Percentiles rank a stretch among this genome's conserved stretches.
Evolutionary conservation across 768 basidiomycete genomes (phyloP).

Genomic region (Suillus subaureus): DNA sequence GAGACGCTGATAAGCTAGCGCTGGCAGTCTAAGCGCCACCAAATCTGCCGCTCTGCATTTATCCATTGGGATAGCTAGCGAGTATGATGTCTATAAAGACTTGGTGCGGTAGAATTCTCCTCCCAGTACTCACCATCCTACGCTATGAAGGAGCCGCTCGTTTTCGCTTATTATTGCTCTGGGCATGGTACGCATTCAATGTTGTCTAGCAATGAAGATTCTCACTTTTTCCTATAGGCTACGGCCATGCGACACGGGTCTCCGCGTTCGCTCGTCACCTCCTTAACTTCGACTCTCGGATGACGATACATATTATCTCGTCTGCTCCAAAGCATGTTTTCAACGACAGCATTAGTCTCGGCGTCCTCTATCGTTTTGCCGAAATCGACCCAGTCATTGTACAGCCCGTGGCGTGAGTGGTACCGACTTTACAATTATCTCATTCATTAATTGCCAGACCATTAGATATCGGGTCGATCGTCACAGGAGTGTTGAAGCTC

Average conservation of each 20-base stretch:
- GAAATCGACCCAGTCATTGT: constrained; percentile 81
- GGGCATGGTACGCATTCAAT: constrained; percentile 59
- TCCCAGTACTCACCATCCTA: background rate
- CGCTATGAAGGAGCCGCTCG: constrained; percentile 14
- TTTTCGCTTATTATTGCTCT: constrained; percentile 74
- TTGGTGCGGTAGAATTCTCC: background rate
- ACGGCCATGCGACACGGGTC: constrained; percentile 83
- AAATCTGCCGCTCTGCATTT: background rate
- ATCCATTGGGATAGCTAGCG: background rate
- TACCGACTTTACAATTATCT: background rate
- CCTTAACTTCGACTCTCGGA: constrained; percentile 45
- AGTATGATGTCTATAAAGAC: background rate
- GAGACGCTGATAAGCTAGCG: background rate
- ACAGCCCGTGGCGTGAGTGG: constrained; percentile 73
- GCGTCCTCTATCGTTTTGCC: constrained; percentile 69
- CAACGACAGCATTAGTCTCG: constrained; percentile 58
- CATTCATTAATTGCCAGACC: constrained; percentile 8
- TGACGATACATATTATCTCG: constrained; percentile 65
- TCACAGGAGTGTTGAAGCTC: constrained; percentile 62
- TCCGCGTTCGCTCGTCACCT: constrained; percentile 71
- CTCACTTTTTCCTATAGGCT: constrained; percentile 46
- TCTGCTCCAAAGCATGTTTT: constrained; percentile 78
- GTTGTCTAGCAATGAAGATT: constrained; percentile 5
- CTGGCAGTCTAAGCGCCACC: background rate
- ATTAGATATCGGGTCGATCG: constrained; percentile 73